Evolutionary conservation across 1,284 basidiomycete genomes (phyloP).

Genomic region (Marasmius sp.): DNA sequence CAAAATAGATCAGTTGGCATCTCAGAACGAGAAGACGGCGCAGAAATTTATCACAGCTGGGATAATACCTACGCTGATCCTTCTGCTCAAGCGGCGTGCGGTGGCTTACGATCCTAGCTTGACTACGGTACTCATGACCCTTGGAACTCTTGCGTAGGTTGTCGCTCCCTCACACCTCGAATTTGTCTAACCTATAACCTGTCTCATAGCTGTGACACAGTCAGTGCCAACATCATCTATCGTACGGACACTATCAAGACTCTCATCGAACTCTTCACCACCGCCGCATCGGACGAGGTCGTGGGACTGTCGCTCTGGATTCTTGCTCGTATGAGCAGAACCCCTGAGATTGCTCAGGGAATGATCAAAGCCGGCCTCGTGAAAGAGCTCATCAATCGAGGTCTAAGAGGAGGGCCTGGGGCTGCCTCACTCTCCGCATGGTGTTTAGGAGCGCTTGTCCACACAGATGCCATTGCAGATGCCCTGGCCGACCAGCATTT

Average conservation of each 20-base stretch:
- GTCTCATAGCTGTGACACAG: slow-evolving; percentile 6
- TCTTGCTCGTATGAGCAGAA: slow-evolving; percentile 10
- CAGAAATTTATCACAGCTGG: slow-evolving; percentile 13
- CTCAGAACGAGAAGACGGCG: slow-evolving; percentile 8
- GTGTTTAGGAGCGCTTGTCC: slow-evolving; percentile 22
- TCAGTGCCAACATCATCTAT: slow-evolving; percentile 14
- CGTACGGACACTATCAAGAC: slow-evolving; percentile 11
- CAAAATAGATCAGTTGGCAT: slow-evolving; percentile 9
- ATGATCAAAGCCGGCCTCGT: slow-evolving; percentile 11
- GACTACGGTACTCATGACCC: slow-evolving; percentile 8
- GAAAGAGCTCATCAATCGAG: slow-evolving; percentile 5
- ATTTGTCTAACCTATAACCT: background rate
- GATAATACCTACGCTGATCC: slow-evolving; percentile 8
- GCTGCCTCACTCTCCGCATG: slow-evolving; percentile 21
- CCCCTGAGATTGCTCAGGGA: slow-evolving; percentile 9
- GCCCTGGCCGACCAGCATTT: slow-evolving; percentile 14
- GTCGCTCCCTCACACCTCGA: background rate
- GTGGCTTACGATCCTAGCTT: slow-evolving; percentile 3
- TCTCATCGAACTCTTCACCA: slow-evolving; percentile 12
- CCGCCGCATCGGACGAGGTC: slow-evolving; percentile 7
- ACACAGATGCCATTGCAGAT: slow-evolving; percentile 23
- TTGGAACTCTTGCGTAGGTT: slow-evolving; percentile 10
- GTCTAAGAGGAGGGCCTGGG: slow-evolving; percentile 1
- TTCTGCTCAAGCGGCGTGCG: slow-evolving; percentile 11
- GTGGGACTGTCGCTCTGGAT: slow-evolving; percentile 10